A percentile compares a stretch with the other conserved stretches of the same genome.
Conservation (phyloP, 2,329 filamentous ascomycete species). For the Colletotrichum spaethianum region DNA sequence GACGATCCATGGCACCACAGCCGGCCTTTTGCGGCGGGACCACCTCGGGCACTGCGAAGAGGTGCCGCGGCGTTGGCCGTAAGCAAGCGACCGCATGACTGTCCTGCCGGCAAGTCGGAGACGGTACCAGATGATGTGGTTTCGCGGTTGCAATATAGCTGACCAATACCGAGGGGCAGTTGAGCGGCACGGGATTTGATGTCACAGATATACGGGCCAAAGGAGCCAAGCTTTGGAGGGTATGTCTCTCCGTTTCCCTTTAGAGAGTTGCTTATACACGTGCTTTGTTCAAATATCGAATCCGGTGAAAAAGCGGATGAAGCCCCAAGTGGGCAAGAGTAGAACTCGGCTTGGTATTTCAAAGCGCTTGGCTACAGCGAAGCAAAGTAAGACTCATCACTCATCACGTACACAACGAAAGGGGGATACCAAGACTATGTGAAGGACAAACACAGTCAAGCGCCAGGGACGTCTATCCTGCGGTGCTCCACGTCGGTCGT, state of each 20-base stretch:
- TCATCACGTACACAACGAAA: neutral
- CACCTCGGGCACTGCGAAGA: neutral
- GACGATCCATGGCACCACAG: neutral
- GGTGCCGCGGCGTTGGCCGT: neutral
- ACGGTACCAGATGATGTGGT: neutral
- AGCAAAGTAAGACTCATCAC: neutral
- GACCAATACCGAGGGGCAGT: neutral
- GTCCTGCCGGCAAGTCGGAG: neutral
- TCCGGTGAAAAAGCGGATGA: neutral
- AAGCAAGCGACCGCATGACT: neutral
- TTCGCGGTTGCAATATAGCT: conserved; percentile 1
- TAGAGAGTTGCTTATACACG: neutral
- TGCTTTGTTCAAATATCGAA: neutral
- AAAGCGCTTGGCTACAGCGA: no score
- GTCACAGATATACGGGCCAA: neutral
- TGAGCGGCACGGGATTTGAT: neutral
- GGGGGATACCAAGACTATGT: neutral
- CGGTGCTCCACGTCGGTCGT: neutral
- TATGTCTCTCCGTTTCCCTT: neutral
- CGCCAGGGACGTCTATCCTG: neutral
- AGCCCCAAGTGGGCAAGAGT: neutral
- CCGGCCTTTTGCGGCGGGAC: neutral
- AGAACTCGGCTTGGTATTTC: neutral
- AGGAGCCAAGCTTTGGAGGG: no score
- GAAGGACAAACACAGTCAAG: neutral